These are phyloP conservation scores for Diutina pseudorugosa DNA, from an alignment of 1,139 yeast genomes.

Conservation along the genomic window DNA sequence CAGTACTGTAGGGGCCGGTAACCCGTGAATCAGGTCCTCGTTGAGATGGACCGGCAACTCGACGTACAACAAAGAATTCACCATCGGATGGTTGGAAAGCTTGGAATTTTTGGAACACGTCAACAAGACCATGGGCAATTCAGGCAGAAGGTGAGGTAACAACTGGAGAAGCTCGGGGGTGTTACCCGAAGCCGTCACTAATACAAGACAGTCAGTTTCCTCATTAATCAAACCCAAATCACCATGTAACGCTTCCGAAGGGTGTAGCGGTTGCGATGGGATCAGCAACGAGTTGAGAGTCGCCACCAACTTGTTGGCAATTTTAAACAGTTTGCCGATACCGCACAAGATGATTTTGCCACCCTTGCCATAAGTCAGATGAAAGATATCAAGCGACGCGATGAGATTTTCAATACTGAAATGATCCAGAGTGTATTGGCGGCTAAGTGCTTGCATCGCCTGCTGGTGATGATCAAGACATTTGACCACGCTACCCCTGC, in stretches of 20 bases:
- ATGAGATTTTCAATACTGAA: conserved; percentile 40
- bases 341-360: conserved; percentile 73
- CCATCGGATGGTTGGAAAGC: conserved; percentile 31
- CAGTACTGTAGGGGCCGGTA: conserved; percentile 82
- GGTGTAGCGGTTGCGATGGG: conserved; percentile 58
- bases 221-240: conserved; percentile 59
- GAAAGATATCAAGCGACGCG: conserved; percentile 38
- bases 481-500: neutral
- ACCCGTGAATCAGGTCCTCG: conserved; percentile 62
- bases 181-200: conserved; percentile 74
- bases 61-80: conserved; percentile 45
- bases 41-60: conserved; percentile 44
- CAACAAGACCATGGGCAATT: conserved; percentile 46
- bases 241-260: conserved; percentile 85
- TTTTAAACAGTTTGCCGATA: conserved; percentile 74
- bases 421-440: conserved; percentile 20
- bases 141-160: conserved; percentile 43
- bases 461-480: conserved; percentile 6
- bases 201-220: conserved; percentile 50
- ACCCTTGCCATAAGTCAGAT: conserved; percentile 30
- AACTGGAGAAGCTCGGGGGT: conserved; percentile 62
- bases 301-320: conserved; percentile 68
- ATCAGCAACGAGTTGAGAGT: conserved; percentile 72
- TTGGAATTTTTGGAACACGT: conserved; percentile 46
- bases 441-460: conserved; percentile 20